phyloP scores from a whole-genome alignment of 1,139 yeast genomes.

The Candida glucosophila region DNA sequence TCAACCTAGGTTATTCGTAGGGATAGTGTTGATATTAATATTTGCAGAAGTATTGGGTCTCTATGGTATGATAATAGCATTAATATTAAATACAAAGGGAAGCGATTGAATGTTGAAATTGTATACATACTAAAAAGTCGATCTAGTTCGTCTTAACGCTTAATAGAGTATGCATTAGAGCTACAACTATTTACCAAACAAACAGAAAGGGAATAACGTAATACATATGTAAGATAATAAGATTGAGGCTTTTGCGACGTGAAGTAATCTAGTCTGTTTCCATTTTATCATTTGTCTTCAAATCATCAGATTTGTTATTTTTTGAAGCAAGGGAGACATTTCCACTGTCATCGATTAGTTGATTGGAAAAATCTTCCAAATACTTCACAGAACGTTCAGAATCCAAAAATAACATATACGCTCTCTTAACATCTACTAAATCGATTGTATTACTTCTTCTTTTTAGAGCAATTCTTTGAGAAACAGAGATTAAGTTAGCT shows the following conservation, averaged over 20 bases:
- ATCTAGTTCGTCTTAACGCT: too few relatives aligned
- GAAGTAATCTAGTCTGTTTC: conserved; percentile 7
- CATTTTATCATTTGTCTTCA: conserved; percentile 5
- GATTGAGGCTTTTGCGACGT: too few relatives aligned
- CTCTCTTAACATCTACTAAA: conserved; percentile 78
- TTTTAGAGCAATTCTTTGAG: conserved; percentile 77
- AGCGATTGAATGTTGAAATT: conserved; percentile 43
- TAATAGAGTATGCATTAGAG: too few relatives aligned
- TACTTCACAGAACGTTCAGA: conserved; percentile 79
- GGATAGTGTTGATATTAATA: conserved; percentile 94
- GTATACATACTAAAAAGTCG: too few relatives aligned
- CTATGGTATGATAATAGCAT: conserved; percentile 89
- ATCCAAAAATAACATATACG: conserved; percentile 81
- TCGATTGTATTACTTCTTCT: conserved; percentile 68
- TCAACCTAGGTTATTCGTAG: conserved; percentile 95
- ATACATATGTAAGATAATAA: too few relatives aligned
- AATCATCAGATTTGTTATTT: conserved; percentile 5
- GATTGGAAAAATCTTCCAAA: conserved; percentile 57
- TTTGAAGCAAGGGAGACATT: conserved; percentile 42
- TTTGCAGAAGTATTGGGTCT: conserved; percentile 98
- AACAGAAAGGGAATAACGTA: too few relatives aligned
- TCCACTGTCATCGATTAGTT: conserved; percentile 69
- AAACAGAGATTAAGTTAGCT: conserved; percentile 79
- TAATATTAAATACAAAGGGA: conserved; percentile 84
- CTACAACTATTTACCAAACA: too few relatives aligned